Evolutionary conservation across 768 basidiomycete species (phyloP), one percentile per base, ranked within the genome.

Genomic region (Podaxis pistillaris): DNA sequence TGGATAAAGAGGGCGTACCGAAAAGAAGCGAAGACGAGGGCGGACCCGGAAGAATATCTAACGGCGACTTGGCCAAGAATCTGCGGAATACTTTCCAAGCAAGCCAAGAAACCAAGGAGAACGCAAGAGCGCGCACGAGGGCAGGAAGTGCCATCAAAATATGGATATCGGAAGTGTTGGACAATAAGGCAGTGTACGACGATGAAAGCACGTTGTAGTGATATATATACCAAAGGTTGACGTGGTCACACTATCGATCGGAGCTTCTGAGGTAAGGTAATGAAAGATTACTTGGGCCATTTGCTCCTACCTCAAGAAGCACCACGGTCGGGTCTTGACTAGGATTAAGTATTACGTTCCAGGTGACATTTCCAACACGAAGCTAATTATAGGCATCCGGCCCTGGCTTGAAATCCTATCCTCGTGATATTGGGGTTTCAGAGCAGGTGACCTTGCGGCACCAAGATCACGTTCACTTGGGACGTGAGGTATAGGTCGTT

Each of bases 21-120:
- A 66, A 74, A 15, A 72, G 57, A 50, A 74, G 73, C 1, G 79
- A 79, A 4, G 58, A 41, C 0, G 72, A 67, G 5, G 71, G 67
- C 0, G 79, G 80, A 1, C 79, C 78, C 1, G 78, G 78, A 40
- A 81, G 68, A 58, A 75, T 75, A 51, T 76, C 73, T 8, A 80
- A 64, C 13, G 56, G 22, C n/a, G 65, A 56, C 36, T 54, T 64
- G 5, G 55, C 53, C 7, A 67, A n/a, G 33, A 57, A 49, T 9
- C 44, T 56, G 19, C 63, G 61, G 17, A 66, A n/a, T 8, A 67
- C 13, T 24, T 56, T 58, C 68, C 66, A 66, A 37, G 36, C 44
- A 28, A 56, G 19, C 64, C 62, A 63, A 40, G 65, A 50, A 24
- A 53, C 22, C 2, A 56, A 11, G 19, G n/a, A 51, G 13, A 57